phyloP scores from a whole-genome alignment of 2,329 filamentous ascomycete genomes.

The Cytospora schulzeri region DNA sequence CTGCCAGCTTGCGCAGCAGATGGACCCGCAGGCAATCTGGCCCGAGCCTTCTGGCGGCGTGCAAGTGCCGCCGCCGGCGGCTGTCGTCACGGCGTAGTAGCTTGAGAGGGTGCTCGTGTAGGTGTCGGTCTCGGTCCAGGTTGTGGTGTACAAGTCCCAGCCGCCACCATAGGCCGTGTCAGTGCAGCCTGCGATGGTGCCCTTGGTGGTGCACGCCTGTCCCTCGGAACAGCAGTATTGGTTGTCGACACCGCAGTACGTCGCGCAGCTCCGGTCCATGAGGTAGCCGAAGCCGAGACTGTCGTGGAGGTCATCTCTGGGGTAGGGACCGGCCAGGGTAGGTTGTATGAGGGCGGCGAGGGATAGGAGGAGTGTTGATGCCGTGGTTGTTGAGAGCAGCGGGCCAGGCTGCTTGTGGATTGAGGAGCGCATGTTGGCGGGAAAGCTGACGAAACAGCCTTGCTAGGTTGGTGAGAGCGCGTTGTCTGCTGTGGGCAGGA shows the following conservation, averaged over 20 bases:
- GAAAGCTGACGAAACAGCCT: conserved; percentile 3
- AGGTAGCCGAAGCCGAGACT: conserved; percentile 51
- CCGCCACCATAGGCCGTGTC: conserved; percentile 37
- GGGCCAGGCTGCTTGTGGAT: conserved; percentile 7
- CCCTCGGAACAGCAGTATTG: conserved; percentile 57
- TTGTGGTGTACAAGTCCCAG: conserved; percentile 51
- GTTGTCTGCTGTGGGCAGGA: neutral
- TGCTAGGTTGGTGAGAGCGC: neutral
- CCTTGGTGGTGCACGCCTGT: conserved; percentile 54
- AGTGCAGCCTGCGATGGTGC: conserved; percentile 54
- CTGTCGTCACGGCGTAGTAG: conserved; percentile 48
- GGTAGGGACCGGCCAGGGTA: conserved; percentile 50
- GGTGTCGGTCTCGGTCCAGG: conserved; percentile 62
- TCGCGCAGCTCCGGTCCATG: conserved; percentile 50
- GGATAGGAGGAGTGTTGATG: conserved; percentile 25
- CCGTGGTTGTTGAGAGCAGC: conserved; percentile 11
- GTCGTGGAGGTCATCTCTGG: conserved; percentile 52
- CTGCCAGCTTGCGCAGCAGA: conserved; percentile 72
- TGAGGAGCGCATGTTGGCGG: conserved; percentile 21
- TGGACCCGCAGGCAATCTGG: conserved; percentile 65
- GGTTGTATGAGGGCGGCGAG: conserved; percentile 44
- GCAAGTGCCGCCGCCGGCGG: conserved; percentile 51
- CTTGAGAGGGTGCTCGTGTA: conserved; percentile 62
- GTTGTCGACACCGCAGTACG: conserved; percentile 57
- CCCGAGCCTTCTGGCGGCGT: conserved; percentile 50